Percentiles rank a stretch among this genome's conserved stretches.
Conservation (phyloP, 83 land plant genomes). For the Picea mariana region DNA sequence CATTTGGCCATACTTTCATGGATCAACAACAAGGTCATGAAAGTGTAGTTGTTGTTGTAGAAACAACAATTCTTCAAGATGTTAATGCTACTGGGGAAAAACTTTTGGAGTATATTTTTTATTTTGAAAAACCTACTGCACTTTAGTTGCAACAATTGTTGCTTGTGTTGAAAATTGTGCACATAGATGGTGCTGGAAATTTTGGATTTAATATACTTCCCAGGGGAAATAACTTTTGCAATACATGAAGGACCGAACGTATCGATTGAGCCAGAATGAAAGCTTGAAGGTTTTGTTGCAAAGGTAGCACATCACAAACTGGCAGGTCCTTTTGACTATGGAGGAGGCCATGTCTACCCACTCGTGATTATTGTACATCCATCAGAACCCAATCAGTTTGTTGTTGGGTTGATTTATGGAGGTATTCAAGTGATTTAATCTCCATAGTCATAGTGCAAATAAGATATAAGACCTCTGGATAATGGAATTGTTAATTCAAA, state of each 20-base stretch:
- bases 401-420: no score
- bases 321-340: no score
- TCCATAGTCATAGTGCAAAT: no score
- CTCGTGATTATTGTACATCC: no score
- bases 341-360: no score
- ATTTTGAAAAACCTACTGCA: slow-evolving; percentile 81
- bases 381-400: no score
- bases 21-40: slow-evolving; percentile 98
- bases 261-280: slow-evolving; percentile 73
- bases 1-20: slow-evolving; percentile 95
- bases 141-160: slow-evolving; percentile 90
- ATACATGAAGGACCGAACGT: slow-evolving; percentile 68
- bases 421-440: no score
- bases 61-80: slow-evolving; percentile 93
- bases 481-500: no score
- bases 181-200: slow-evolving; percentile 80
- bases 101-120: slow-evolving; percentile 81
- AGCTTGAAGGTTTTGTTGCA: no score
- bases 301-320: no score
- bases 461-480: no score
- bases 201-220: slow-evolving; percentile 61
- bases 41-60: slow-evolving; percentile 82
- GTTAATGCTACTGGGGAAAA: slow-evolving; percentile 82
- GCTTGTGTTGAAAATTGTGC: slow-evolving; percentile 93
- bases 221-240: slow-evolving; percentile 79